Percentiles rank a stretch among this genome's conserved stretches.
Conservation (phyloP, 768 basidiomycete species). For the Serpula lacrymans region DNA sequence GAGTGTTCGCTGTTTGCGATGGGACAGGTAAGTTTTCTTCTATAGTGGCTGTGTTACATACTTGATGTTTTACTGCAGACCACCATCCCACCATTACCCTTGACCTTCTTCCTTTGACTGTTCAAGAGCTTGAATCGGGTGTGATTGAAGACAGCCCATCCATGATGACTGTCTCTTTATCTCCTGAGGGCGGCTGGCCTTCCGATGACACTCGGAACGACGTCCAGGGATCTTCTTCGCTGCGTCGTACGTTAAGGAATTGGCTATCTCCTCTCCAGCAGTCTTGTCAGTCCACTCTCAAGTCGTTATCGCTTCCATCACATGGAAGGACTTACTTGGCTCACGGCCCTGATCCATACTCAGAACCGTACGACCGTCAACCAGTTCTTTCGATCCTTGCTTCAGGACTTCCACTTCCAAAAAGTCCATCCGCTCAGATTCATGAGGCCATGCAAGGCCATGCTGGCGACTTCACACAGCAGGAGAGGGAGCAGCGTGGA, state of each 20-base stretch:
- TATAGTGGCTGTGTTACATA: background rate
- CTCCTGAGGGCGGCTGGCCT: no score
- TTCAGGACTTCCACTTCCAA: constrained; percentile 57
- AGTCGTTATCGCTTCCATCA: constrained; percentile 38
- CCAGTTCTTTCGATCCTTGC: constrained; percentile 38
- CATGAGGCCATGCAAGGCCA: constrained; percentile 29
- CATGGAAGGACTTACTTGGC: constrained; percentile 21
- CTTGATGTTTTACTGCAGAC: constrained; percentile 15
- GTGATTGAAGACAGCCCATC: constrained; percentile 29
- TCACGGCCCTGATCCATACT: constrained; percentile 22
- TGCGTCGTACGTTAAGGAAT: constrained; percentile 17
- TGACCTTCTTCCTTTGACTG: constrained; percentile 48
- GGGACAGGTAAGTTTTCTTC: constrained; percentile 19
- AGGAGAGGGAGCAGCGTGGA: constrained; percentile 65
- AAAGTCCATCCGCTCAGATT: constrained; percentile 67
- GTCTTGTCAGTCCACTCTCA: constrained; percentile 47
- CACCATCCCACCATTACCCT: constrained; percentile 35
- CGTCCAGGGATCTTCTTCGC: background rate
- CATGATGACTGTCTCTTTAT: constrained; percentile 34
- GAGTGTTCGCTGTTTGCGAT: constrained; percentile 46
- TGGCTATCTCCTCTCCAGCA: constrained; percentile 56
- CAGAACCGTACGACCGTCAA: constrained; percentile 28
- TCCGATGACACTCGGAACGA: background rate
- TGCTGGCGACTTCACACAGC: constrained; percentile 25
- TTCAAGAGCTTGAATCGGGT: constrained; percentile 36